Conservation (phyloP, 1,139 yeast genomes). For the Debaryomyces robertsiae region DNA sequence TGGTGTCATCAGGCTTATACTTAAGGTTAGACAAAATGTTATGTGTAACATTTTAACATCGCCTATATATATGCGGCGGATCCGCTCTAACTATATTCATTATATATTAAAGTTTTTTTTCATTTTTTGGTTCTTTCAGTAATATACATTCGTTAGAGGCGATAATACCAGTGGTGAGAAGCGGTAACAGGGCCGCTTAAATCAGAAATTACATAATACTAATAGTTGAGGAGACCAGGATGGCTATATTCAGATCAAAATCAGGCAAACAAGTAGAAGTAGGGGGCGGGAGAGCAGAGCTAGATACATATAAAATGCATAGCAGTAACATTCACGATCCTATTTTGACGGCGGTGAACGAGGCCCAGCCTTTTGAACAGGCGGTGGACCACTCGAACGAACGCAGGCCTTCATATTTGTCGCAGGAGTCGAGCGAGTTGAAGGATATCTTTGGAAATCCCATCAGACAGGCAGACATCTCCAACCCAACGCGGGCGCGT, state of each 20-base stretch:
- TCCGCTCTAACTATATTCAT: not conserved
- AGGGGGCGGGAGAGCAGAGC: slow-evolving; percentile 38
- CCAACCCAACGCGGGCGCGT: slow-evolving; percentile 89
- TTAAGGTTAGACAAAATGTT: not conserved
- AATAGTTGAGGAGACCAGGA: slow-evolving; percentile 13
- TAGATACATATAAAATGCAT: slow-evolving; percentile 50
- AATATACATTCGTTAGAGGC: too few species aligned
- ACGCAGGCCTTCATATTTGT: slow-evolving; percentile 42
- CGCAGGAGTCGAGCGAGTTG: slow-evolving; percentile 45
- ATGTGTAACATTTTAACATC: not conserved
- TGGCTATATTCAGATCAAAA: slow-evolving; percentile 48
- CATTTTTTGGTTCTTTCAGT: not conserved
- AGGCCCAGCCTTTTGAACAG: slow-evolving; percentile 93
- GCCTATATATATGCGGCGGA: not conserved
- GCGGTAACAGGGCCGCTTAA: slow-evolving; percentile 1
- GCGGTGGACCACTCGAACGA: slow-evolving; percentile 43
- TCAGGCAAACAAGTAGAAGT: slow-evolving; percentile 26
- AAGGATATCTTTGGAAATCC: slow-evolving; percentile 85
- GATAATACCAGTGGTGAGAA: too few species aligned
- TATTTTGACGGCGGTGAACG: slow-evolving; percentile 85
- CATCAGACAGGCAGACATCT: slow-evolving; percentile 74
- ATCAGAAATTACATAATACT: slow-evolving; percentile 8
- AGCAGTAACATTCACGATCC: slow-evolving; percentile 78
- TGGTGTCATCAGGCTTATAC: not conserved
- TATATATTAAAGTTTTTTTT: not conserved